A percentile compares a stretch with the other conserved stretches of the same genome.
Conservation (phyloP, 1,284 basidiomycete species). For the Ustilago xerochloae region DNA sequence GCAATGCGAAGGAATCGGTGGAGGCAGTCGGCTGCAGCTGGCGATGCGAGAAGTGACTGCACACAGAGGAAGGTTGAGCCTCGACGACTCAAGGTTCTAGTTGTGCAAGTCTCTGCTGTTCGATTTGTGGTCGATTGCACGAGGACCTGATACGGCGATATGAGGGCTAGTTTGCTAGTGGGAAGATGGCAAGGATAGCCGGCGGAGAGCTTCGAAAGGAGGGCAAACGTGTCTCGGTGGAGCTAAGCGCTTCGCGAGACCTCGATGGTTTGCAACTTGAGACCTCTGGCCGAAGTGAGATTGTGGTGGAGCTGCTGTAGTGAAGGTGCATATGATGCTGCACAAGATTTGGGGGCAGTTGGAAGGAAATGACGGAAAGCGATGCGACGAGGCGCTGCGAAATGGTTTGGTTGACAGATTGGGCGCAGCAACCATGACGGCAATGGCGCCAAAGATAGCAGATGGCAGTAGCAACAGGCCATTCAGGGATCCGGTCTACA, state of each 20-base stretch:
- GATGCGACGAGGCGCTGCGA: not conserved
- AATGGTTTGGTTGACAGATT: not conserved
- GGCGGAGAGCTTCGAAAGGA: not conserved
- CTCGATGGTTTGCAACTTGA: not conserved
- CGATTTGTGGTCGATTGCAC: not conserved
- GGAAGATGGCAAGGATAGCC: not conserved
- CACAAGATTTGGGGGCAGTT: too few species aligned
- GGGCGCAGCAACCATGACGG: conserved; percentile 2
- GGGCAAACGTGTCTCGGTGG: conserved; percentile 1
- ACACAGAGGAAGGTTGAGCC: not conserved
- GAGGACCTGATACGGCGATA: not conserved
- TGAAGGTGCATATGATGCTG: not conserved
- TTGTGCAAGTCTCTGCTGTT: too few species aligned
- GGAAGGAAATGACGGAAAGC: not conserved
- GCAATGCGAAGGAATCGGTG: not conserved
- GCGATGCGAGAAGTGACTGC: not conserved
- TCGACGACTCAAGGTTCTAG: too few species aligned
- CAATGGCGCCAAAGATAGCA: conserved; percentile 8
- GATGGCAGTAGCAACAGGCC: not conserved
- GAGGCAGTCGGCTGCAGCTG: conserved; percentile 3
- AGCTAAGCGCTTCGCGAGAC: not conserved
- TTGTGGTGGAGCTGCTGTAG: not conserved
- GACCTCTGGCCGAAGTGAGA: not conserved
- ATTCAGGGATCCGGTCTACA: not conserved
- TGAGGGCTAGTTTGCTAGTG: too few species aligned